Percentiles rank a stretch among this genome's conserved stretches.
phyloP scores from a whole-genome alignment of 176 grass and related monocot species.

The Carex scoparia region DNA sequence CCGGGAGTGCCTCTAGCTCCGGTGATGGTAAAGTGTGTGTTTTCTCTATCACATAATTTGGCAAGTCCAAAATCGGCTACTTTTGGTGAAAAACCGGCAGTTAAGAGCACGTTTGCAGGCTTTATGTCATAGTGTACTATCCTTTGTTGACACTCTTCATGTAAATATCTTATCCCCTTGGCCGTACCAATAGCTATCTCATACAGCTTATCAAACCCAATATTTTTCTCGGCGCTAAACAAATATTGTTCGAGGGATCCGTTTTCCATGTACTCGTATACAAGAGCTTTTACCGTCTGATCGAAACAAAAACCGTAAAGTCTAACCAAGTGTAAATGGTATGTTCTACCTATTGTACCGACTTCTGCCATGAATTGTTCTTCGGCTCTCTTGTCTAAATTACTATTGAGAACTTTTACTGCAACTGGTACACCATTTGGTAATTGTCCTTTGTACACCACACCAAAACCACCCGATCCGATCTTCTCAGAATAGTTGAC shows the following conservation, averaged over 20 bases:
- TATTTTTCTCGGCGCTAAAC: slow-evolving; percentile 19
- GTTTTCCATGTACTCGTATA: slow-evolving; percentile 65
- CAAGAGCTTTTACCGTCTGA: slow-evolving; percentile 34
- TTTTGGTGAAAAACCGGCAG: slow-evolving; percentile 35
- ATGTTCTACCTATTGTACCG: slow-evolving; percentile 45
- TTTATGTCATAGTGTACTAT: slow-evolving; percentile 84
- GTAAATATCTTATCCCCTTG: slow-evolving; percentile 47
- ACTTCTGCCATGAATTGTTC: slow-evolving; percentile 76
- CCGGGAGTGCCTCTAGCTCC: slow-evolving; percentile 45
- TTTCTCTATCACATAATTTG: slow-evolving; percentile 47
- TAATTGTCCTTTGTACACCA: slow-evolving; percentile 43
- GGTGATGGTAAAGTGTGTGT: slow-evolving; percentile 50
- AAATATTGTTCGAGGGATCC: slow-evolving; percentile 42
- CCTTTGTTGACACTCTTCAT: slow-evolving; percentile 56
- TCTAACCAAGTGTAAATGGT: slow-evolving; percentile 65
- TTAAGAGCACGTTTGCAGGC: slow-evolving; percentile 61
- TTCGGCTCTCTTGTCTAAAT: slow-evolving; percentile 36
- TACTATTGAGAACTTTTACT: slow-evolving; percentile 47
- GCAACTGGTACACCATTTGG: slow-evolving; percentile 36
- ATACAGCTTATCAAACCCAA: slow-evolving; percentile 33
- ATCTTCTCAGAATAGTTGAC: slow-evolving; percentile 30
- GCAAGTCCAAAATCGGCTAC: slow-evolving; percentile 68
- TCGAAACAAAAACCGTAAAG: slow-evolving; percentile 79
- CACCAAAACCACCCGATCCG: slow-evolving; percentile 36
- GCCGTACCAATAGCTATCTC: slow-evolving; percentile 47